Conservation (phyloP, 768 basidiomycete species). For the Terana coerulea region DNA sequence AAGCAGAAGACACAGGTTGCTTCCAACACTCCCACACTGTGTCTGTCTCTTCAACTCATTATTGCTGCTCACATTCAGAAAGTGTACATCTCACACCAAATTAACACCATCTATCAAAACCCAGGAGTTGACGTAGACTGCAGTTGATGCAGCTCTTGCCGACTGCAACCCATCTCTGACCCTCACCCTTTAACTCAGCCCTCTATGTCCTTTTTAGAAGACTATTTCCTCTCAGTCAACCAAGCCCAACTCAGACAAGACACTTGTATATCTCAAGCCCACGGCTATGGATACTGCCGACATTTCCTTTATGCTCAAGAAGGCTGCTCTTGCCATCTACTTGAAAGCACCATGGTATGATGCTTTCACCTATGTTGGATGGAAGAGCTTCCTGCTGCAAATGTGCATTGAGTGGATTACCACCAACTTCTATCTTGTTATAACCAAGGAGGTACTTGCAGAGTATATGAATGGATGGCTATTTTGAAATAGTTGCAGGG, state of each 20-base stretch:
- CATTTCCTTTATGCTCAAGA: background rate
- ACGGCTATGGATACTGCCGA: background rate
- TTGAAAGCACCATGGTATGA: too few relatives aligned
- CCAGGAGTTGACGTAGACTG: background rate
- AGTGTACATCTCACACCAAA: constrained; percentile 4
- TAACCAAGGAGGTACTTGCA: background rate
- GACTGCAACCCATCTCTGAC: background rate
- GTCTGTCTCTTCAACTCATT: constrained; percentile 3
- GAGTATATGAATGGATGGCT: background rate
- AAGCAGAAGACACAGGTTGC: too few relatives aligned
- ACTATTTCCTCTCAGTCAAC: background rate
- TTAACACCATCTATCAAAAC: constrained; percentile 8
- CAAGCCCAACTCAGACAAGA: background rate
- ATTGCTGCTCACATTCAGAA: constrained; percentile 1
- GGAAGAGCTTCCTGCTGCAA: background rate
- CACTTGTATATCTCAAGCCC: background rate
- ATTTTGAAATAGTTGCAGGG: background rate
- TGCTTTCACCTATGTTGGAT: background rate
- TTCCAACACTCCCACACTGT: background rate
- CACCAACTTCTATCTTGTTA: background rate
- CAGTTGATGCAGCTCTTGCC: constrained; percentile 5
- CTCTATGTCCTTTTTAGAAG: background rate
- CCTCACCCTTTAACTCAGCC: background rate
- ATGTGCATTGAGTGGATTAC: background rate
- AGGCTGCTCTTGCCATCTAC: too few relatives aligned